A percentile compares a stretch with the other conserved stretches of the same genome.
Conservation (phyloP, 176 grass and related monocot species). For the Raddia guianensis region DNA sequence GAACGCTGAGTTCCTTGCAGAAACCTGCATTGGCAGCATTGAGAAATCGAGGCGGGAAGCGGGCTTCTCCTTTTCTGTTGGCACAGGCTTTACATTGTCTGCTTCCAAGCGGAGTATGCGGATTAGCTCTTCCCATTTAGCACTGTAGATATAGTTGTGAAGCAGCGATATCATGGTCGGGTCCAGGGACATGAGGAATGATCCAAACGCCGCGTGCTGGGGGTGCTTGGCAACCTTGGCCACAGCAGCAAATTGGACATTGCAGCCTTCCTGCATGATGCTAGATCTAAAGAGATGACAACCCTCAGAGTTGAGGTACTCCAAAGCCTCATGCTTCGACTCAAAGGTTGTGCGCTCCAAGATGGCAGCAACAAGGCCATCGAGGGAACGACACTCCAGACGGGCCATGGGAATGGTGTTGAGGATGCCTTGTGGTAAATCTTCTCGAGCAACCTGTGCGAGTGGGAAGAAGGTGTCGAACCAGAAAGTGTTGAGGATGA, state of each 20-base stretch:
- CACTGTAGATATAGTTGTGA: not conserved
- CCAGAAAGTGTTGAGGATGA: not conserved
- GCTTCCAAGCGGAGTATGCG: not conserved
- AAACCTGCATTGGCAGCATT: not conserved
- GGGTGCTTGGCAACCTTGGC: conserved; percentile 1
- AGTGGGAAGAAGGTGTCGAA: not conserved
- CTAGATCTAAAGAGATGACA: not conserved
- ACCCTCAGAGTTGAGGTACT: not conserved
- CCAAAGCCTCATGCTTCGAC: not conserved
- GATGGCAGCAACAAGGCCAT: not conserved
- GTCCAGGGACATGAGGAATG: not conserved
- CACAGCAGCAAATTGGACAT: not conserved
- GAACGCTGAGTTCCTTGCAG: not conserved
- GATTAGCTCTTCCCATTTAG: not conserved
- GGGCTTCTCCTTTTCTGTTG: not conserved
- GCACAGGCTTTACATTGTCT: not conserved
- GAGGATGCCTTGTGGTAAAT: not conserved
- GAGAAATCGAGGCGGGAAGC: not conserved
- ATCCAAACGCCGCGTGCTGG: not conserved
- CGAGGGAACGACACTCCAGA: not conserved
- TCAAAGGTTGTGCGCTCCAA: no score
- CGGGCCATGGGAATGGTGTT: not conserved
- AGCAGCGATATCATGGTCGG: not conserved
- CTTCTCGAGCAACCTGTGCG: no score
- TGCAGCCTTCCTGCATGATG: no score